Base-by-base conservation (phyloP, 163 green algal genomes). In the Scenedesmus sp. region DNA sequence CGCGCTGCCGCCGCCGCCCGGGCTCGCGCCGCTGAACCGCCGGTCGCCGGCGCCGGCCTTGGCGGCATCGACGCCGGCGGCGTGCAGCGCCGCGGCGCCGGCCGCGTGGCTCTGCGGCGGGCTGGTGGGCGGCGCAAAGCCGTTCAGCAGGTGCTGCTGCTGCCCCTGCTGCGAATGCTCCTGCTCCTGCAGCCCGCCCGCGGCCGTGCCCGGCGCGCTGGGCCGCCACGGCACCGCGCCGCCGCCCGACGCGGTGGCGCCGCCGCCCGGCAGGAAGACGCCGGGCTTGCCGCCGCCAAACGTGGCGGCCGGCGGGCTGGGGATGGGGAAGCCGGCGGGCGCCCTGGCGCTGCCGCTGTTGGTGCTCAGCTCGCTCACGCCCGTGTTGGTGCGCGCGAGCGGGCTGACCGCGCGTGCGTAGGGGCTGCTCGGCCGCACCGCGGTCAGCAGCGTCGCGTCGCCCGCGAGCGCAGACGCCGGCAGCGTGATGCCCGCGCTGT, bases 391-490 rank as follows among this genome's bases (percentile, higher is more conserved):
- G 15, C 63, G 36, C 17, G 69, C 36, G 14, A 77, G 14, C 10
- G 69, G 69, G 36, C 69, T 77, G 13, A 67, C 69, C 14, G 65
- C 28, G 7, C 65, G n/a, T 2, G 69, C 69, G 18, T 77, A 77
- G 1, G 69, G 69, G 69, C 69, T 77, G 69, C 69, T 77, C 2
- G 69, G 69, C 24, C 69, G 53, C 24, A 77, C 53, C 48, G 36
- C 56, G 2, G 50, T 66, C 69, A 77, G n/a, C 34, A 77, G 36
- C 36, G 53, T 77, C 15, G 22, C 44, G 24, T 77, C 69, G 2
- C 69, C 69, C 15, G 42, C 54, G 18, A 56, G 53, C 24, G 69
- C 69, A 29, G 69, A n/a, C 20, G 69, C 4, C 4, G 69, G 54
- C 36, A 77, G 5, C 2, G 36, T 67, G 24, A 77, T 7, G 34